phyloP scores from a whole-genome alignment of 1,139 yeast species.

The Ashbya aceris region DNA sequence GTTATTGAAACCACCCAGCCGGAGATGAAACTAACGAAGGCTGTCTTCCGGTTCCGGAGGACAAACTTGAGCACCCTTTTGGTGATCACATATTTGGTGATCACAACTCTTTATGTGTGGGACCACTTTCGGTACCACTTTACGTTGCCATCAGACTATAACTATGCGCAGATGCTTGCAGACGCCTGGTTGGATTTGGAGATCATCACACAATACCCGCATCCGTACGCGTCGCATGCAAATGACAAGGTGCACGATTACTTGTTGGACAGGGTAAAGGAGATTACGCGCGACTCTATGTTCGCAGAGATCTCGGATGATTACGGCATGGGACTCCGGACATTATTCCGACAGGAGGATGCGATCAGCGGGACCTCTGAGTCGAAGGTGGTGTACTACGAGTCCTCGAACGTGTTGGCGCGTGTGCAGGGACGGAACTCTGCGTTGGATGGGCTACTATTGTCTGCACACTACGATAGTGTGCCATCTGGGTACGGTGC shows the following conservation, averaged over 20 bases:
- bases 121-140: conserved; percentile 14
- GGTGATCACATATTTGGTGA: conserved; percentile 14
- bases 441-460: conserved; percentile 52
- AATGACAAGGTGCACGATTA: conserved; percentile 72
- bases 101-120: conserved; percentile 14
- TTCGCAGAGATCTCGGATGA: conserved; percentile 36
- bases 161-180: conserved; percentile 34
- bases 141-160: conserved; percentile 12
- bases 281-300: conserved; percentile 21
- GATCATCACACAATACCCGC: conserved; percentile 52
- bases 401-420: conserved; percentile 69
- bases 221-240: conserved; percentile 69
- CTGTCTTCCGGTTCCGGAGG: conserved; percentile 23
- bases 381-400: conserved; percentile 55
- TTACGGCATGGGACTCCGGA: conserved; percentile 42
- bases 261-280: conserved; percentile 38
- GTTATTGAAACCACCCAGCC: no score
- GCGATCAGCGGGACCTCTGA: conserved; percentile 36
- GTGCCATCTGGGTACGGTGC: conserved; percentile 85
- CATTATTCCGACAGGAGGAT: conserved; percentile 39
- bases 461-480: conserved; percentile 84
- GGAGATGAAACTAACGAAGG: conserved; percentile 5
- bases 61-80: conserved; percentile 24
- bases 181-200: conserved; percentile 65
- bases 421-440: conserved; percentile 56